Percentiles rank a stretch among this genome's conserved stretches.
These are phyloP conservation scores for Sporothrix variecibatus DNA, from an alignment of 2,329 filamentous ascomycete species.

Conservation along the genomic window DNA sequence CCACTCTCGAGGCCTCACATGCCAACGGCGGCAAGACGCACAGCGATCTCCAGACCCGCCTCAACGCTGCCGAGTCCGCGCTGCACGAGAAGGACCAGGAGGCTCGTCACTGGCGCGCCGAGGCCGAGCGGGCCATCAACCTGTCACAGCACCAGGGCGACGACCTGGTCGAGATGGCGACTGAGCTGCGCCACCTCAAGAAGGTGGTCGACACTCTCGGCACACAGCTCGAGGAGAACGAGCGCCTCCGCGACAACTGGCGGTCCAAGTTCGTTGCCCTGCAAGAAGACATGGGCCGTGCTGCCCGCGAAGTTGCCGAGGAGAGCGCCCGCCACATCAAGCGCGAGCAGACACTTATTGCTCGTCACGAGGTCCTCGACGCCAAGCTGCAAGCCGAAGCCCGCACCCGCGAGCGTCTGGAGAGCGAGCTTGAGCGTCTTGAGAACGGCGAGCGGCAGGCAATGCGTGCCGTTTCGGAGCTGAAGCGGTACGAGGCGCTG, in stretches of 20 bases:
- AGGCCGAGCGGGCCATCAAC: conserved; percentile 62
- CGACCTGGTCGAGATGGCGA: conserved; percentile 51
- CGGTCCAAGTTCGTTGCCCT: conserved; percentile 80
- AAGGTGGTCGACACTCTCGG: conserved; percentile 72
- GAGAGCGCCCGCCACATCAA: conserved; percentile 79
- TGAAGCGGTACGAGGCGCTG: conserved; percentile 59
- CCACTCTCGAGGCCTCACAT: conserved; percentile 69
- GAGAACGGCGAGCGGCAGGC: conserved; percentile 65
- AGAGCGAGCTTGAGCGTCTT: conserved; percentile 66
- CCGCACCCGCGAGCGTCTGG: conserved; percentile 66
- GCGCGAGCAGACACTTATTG: conserved; percentile 76
- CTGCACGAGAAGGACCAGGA: conserved; percentile 59
- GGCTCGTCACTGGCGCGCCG: conserved; percentile 60
- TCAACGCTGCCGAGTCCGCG: conserved; percentile 56
- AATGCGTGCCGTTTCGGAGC: conserved; percentile 64
- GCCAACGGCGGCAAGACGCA: conserved; percentile 56
- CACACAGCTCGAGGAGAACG: conserved; percentile 81
- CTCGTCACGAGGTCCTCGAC: conserved; percentile 77
- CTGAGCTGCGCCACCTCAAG: conserved; percentile 72
- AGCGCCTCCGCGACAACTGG: conserved; percentile 80
- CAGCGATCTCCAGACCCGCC: conserved; percentile 57
- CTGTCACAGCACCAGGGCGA: conserved; percentile 51
- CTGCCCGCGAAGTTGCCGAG: conserved; percentile 75
- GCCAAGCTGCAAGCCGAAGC: conserved; percentile 74
- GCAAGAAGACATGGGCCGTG: conserved; percentile 81